phyloP scores from a whole-genome alignment of 108 stramenopile species.

The Pseudonitzschia delicatissima region DNA sequence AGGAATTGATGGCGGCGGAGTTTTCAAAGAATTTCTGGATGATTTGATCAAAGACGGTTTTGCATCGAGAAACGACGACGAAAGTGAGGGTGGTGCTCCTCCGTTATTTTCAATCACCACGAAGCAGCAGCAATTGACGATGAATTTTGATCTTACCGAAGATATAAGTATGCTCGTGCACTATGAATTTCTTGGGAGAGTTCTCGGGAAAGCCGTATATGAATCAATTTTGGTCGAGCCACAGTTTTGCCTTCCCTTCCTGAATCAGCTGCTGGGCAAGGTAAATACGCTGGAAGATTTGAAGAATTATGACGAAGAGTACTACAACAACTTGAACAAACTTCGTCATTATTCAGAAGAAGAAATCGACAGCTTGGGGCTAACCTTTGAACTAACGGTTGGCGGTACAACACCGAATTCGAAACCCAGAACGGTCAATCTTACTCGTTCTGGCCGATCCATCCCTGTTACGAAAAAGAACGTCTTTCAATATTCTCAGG shows the following conservation, averaged over 20 bases:
- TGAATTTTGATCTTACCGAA: conserved; percentile 49
- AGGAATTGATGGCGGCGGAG: conserved; percentile 97
- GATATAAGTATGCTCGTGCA: conserved; percentile 43
- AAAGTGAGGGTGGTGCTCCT: conserved; percentile 33
- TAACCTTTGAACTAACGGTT: conserved; percentile 80
- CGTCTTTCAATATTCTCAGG: conserved; percentile 89
- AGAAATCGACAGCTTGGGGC: conserved; percentile 69
- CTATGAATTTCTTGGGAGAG: conserved; percentile 91
- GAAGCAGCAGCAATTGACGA: conserved; percentile 53
- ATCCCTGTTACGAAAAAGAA: conserved; percentile 86
- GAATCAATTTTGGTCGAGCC: conserved; percentile 89
- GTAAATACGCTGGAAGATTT: conserved; percentile 92
- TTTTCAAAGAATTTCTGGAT: conserved; percentile 94
- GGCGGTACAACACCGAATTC: conserved; percentile 14
- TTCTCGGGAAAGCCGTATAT: conserved; percentile 96
- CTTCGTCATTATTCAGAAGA: conserved; percentile 59
- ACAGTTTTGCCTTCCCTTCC: conserved; percentile 86
- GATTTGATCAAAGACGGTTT: conserved; percentile 86
- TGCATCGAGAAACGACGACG: conserved; percentile 20
- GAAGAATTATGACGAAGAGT: conserved; percentile 88
- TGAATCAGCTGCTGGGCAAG: conserved; percentile 86
- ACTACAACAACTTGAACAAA: conserved; percentile 83
- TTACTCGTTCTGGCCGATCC: conserved; percentile 79
- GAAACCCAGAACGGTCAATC: conserved; percentile 43
- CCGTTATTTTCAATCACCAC: conserved; percentile 70